Evolutionary conservation across 2,329 filamentous ascomycete species (phyloP).

Genomic region (Aspergillus hiratsukae): DNA sequence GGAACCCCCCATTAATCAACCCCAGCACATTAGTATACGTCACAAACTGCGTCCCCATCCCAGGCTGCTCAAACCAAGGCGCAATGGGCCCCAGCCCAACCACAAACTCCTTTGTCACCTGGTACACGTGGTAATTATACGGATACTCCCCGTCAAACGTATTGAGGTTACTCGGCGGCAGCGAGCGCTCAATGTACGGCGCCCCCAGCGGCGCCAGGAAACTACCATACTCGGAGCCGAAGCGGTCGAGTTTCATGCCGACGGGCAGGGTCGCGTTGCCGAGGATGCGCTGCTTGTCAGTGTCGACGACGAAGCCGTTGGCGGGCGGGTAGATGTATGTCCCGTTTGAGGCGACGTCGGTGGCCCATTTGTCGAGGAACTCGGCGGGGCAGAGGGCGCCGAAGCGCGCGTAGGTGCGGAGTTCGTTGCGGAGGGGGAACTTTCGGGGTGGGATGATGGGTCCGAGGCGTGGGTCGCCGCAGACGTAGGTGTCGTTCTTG

Average conservation of each 20-base stretch:
- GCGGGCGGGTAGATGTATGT: slow-evolving; percentile 38
- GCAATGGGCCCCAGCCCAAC: slow-evolving; percentile 45
- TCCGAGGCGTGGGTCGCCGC: slow-evolving; percentile 38
- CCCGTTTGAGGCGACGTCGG: slow-evolving; percentile 1
- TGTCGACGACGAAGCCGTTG: slow-evolving; percentile 42
- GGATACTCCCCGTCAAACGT: slow-evolving; percentile 37
- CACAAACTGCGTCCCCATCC: slow-evolving; percentile 40
- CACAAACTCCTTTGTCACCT: slow-evolving; percentile 38
- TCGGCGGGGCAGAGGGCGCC: slow-evolving; percentile 38
- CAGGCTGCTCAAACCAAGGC: slow-evolving; percentile 50
- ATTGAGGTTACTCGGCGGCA: slow-evolving; percentile 46
- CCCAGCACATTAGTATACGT: slow-evolving; percentile 23
- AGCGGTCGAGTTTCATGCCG: slow-evolving; percentile 47
- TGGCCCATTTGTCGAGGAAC: slow-evolving; percentile 29
- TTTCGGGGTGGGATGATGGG: slow-evolving; percentile 30
- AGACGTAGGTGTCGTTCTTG: slow-evolving; percentile 29
- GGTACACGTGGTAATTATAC: slow-evolving; percentile 49
- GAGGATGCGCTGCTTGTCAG: slow-evolving; percentile 33
- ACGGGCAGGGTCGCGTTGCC: slow-evolving; percentile 38
- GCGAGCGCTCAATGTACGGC: slow-evolving; percentile 45
- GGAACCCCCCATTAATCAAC: slow-evolving; percentile 30
- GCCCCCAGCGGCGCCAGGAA: slow-evolving; percentile 44
- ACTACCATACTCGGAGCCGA: slow-evolving; percentile 44
- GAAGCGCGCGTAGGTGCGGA: slow-evolving; percentile 37
- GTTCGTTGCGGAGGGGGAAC: slow-evolving; percentile 27